A percentile compares a stretch with the other conserved stretches of the same genome.
Evolutionary conservation across 345 rosid genomes (phyloP).

Genomic region (Psidium friedrichsthalianum): DNA sequence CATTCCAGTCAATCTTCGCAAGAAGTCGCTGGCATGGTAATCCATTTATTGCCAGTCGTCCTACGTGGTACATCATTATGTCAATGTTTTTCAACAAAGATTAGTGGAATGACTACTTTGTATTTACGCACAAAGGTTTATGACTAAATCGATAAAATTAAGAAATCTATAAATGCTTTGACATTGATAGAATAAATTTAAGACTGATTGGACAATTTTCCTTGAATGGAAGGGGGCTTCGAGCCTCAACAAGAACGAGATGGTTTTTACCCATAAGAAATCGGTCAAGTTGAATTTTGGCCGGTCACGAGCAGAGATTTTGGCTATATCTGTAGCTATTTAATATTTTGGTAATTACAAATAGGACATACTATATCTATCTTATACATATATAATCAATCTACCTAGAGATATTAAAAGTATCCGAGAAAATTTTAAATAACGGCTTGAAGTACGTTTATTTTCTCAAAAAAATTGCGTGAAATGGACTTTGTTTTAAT

Average conservation of each 20-base stretch:
- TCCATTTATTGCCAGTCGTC: not conserved
- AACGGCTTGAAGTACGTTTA: too few species aligned
- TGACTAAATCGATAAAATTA: too few species aligned
- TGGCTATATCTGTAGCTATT: not conserved
- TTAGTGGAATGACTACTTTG: rapidly evolving
- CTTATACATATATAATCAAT: not conserved
- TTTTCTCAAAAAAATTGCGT: too few species aligned
- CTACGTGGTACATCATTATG: not conserved
- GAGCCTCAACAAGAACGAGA: not conserved
- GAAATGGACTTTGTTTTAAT: too few species aligned
- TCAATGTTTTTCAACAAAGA: rapidly evolving
- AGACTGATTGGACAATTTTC: not conserved
- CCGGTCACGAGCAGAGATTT: not conserved
- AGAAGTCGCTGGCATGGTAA: not conserved
- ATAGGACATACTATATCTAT: too few species aligned
- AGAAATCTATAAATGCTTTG: not conserved
- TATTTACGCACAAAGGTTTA: not conserved
- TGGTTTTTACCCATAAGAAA: not conserved
- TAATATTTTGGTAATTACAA: too few species aligned
- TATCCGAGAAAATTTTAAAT: too few species aligned
- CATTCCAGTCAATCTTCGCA: not conserved
- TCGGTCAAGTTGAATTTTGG: not conserved
- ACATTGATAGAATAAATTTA: not conserved
- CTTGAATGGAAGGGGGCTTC: not conserved
- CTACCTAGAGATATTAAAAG: not conserved